phyloP scores from a whole-genome alignment of 2,329 filamentous ascomycete species.

The Aspergillus fumigatiaffinis region DNA sequence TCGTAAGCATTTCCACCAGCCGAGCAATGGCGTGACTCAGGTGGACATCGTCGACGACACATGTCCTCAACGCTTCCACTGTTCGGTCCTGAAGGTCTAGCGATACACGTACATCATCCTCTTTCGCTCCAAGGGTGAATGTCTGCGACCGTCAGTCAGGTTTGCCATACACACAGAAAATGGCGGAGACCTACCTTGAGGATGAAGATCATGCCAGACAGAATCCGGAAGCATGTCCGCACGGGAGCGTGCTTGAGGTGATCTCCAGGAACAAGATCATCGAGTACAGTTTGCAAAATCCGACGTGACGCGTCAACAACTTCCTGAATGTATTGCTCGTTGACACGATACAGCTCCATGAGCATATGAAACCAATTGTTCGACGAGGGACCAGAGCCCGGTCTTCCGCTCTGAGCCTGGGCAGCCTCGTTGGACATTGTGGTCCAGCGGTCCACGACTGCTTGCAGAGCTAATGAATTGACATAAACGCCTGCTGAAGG shows the following conservation, averaged over 20 bases:
- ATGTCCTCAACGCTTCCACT: constrained; percentile 55
- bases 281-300: constrained; percentile 57
- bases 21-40: constrained; percentile 60
- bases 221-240: constrained; percentile 61
- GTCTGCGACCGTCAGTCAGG: constrained; percentile 38
- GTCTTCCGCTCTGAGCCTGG: constrained; percentile 24
- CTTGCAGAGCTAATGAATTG: constrained; percentile 90
- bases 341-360: constrained; percentile 52
- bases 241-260: constrained; percentile 61
- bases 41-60: constrained; percentile 64
- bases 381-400: constrained; percentile 25
- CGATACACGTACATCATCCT: constrained; percentile 58
- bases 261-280: constrained; percentile 55
- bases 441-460: constrained; percentile 88
- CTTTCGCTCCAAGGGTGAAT: constrained; percentile 60
- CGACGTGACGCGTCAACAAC: constrained; percentile 60
- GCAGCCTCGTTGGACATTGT: constrained; percentile 54
- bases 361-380: constrained; percentile 36
- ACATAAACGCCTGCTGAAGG: constrained; percentile 61
- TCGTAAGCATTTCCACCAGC: constrained; percentile 56
- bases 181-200: constrained; percentile 47
- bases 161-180: neutral
- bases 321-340: constrained; percentile 59
- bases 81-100: constrained; percentile 57
- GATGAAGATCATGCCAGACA: constrained; percentile 62